Evolutionary conservation across 495 filamentous ascomycete genomes (phyloP).

Genomic region (Clohesyomyces aquaticus): DNA sequence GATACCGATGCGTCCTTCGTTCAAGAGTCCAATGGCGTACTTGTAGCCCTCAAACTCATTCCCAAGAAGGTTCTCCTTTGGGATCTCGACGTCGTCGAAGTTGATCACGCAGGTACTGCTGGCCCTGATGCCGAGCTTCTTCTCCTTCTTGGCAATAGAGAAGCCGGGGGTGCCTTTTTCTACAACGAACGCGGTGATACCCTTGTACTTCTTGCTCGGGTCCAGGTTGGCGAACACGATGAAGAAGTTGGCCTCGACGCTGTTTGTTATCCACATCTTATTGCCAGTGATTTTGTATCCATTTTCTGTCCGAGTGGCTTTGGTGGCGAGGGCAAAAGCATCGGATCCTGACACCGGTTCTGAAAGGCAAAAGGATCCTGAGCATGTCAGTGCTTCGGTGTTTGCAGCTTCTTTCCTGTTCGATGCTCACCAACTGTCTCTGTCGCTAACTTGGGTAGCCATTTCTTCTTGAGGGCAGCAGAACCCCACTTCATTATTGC

Average conservation of each 20-base stretch:
- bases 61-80: slow-evolving; percentile 82
- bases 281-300: slow-evolving; percentile 85
- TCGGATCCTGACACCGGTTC: slow-evolving; percentile 93
- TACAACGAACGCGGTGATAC: slow-evolving; percentile 94
- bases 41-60: slow-evolving; percentile 93
- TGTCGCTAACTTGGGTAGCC: slow-evolving; percentile 84
- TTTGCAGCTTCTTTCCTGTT: neutral
- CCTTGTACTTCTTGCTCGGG: slow-evolving; percentile 85
- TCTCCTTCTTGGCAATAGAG: slow-evolving; percentile 98
- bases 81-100: slow-evolving; percentile 95
- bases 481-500: slow-evolving; percentile 85
- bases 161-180: slow-evolving; percentile 90
- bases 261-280: slow-evolving; percentile 99
- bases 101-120: slow-evolving; percentile 96
- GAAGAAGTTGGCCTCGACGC: slow-evolving; percentile 90
- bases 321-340: slow-evolving; percentile 91
- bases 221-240: slow-evolving; percentile 97
- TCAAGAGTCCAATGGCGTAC: slow-evolving; percentile 93
- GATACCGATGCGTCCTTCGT: slow-evolving; percentile 97
- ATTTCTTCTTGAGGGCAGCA: slow-evolving; percentile 74
- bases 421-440: slow-evolving; percentile 64
- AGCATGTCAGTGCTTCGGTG: neutral
- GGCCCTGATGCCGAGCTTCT: slow-evolving; percentile 95
- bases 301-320: slow-evolving; percentile 73
- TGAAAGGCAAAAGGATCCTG: slow-evolving; percentile 91